Conservation (phyloP, 2,329 filamentous ascomycete species). For the Penicillium sp. region DNA sequence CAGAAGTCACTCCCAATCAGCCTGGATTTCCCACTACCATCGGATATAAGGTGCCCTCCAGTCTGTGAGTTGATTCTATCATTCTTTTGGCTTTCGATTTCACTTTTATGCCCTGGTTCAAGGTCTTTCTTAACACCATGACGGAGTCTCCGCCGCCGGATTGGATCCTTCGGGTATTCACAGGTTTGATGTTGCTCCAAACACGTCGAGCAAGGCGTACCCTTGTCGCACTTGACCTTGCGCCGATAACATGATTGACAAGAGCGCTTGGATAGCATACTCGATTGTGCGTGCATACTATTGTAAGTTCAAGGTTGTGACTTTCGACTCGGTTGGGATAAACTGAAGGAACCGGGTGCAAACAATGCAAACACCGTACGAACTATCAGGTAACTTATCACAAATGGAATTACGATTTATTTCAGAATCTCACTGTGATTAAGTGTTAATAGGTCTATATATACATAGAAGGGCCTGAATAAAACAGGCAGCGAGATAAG, state of each 20-base stretch:
- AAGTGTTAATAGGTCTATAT: too few relatives aligned
- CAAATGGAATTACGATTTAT: too few relatives aligned
- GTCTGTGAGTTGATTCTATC: background rate
- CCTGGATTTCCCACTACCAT: slow-evolving; percentile 2
- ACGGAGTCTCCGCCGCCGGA: background rate
- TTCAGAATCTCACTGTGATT: too few relatives aligned
- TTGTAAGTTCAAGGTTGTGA: too few relatives aligned
- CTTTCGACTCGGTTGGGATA: too few relatives aligned
- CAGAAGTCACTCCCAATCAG: slow-evolving; percentile 6
- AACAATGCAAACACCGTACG: too few relatives aligned
- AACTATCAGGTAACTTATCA: too few relatives aligned
- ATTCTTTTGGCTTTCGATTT: background rate
- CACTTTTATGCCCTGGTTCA: background rate
- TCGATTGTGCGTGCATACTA: background rate
- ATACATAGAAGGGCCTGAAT: too few relatives aligned
- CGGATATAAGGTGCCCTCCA: background rate
- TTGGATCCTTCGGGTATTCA: slow-evolving; percentile 6
- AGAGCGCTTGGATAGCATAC: background rate
- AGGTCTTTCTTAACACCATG: background rate
- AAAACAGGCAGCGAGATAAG: too few relatives aligned
- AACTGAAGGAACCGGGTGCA: too few relatives aligned
- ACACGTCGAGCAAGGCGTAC: slow-evolving; percentile 2
- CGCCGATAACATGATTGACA: slow-evolving; percentile 5
- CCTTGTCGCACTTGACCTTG: slow-evolving; percentile 4
- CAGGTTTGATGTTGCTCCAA: background rate